A percentile compares a stretch with the other conserved stretches of the same genome.
Conservation (phyloP, 164 flowering plant species). For the Santalum album region DNA sequence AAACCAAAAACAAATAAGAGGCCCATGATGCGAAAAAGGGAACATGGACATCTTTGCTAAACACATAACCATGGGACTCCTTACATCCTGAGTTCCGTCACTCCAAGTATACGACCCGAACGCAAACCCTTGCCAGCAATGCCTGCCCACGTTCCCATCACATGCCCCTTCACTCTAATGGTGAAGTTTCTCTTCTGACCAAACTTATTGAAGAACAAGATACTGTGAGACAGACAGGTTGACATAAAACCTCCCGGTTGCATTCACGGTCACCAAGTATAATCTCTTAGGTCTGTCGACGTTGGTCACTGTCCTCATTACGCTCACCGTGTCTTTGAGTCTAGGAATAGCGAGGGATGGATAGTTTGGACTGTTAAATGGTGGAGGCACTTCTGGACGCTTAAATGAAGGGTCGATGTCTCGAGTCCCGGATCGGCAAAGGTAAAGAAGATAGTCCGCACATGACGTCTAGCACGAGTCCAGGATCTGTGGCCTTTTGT, state of each 20-base stretch:
- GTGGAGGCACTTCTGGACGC: conserved; percentile 36
- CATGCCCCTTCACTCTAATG: conserved; percentile 29
- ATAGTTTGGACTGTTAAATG: conserved; percentile 48
- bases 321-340: conserved; percentile 38
- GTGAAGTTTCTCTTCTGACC: conserved; percentile 61
- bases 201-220: conserved; percentile 27
- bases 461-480: too few species aligned
- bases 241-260: conserved; percentile 49
- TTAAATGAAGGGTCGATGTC: conserved; percentile 26
- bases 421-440: conserved; percentile 33
- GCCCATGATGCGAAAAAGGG: too few species aligned
- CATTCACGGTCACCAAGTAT: conserved; percentile 29
- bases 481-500: too few species aligned
- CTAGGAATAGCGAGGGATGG: conserved; percentile 63
- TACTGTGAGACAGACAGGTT: conserved; percentile 37
- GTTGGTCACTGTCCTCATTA: conserved; percentile 66
- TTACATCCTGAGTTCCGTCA: conserved; percentile 48
- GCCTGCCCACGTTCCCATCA: not conserved
- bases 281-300: conserved; percentile 38
- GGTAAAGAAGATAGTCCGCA: conserved; percentile 25
- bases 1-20: too few species aligned
- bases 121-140: conserved; percentile 18
- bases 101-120: conserved; percentile 72
- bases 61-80: conserved; percentile 61
- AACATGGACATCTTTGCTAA: too few species aligned